A percentile compares a stretch with the other conserved stretches of the same genome.
These are phyloP conservation scores for Candida nonsorbophila DNA, from an alignment of 805 yeast genomes.

Conservation along the genomic window DNA sequence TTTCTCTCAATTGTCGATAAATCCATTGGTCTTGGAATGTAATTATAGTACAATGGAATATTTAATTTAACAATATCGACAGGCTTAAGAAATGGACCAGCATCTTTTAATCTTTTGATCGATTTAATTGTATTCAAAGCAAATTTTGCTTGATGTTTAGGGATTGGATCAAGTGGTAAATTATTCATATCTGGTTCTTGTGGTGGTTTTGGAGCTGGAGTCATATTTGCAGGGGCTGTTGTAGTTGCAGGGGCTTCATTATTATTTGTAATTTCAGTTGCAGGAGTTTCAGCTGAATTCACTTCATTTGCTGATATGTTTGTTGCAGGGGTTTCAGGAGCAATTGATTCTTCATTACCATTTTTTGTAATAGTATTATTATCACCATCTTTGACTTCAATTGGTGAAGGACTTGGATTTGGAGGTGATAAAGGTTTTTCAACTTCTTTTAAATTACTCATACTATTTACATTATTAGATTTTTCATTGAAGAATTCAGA, in stretches of 20 bases:
- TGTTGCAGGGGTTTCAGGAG: not conserved
- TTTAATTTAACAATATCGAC: slow-evolving; percentile 86
- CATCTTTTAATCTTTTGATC: slow-evolving; percentile 85
- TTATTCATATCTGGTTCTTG: slow-evolving; percentile 69
- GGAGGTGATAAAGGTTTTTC: slow-evolving; percentile 42
- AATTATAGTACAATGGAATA: slow-evolving; percentile 85
- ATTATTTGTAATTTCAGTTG: no score
- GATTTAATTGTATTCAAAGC: slow-evolving; percentile 77
- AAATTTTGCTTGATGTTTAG: slow-evolving; percentile 79
- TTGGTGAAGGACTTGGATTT: slow-evolving; percentile 40
- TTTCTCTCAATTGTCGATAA: slow-evolving; percentile 85
- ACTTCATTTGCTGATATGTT: not conserved
- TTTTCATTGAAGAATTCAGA: slow-evolving; percentile 23
- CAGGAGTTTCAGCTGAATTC: no score
- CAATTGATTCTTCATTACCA: slow-evolving; percentile 5
- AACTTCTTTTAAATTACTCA: not conserved
- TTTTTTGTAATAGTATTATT: slow-evolving; percentile 5
- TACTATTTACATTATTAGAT: slow-evolving; percentile 9
- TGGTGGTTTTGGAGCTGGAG: slow-evolving; percentile 74
- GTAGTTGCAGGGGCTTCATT: slow-evolving; percentile 1
- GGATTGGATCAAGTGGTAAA: slow-evolving; percentile 62
- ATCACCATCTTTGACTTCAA: slow-evolving; percentile 24
- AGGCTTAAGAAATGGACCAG: slow-evolving; percentile 82
- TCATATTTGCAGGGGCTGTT: slow-evolving; percentile 11
- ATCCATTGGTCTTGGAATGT: slow-evolving; percentile 88